Conservation (phyloP, 2,329 filamentous ascomycete genomes). For the Xylaria sp. region DNA sequence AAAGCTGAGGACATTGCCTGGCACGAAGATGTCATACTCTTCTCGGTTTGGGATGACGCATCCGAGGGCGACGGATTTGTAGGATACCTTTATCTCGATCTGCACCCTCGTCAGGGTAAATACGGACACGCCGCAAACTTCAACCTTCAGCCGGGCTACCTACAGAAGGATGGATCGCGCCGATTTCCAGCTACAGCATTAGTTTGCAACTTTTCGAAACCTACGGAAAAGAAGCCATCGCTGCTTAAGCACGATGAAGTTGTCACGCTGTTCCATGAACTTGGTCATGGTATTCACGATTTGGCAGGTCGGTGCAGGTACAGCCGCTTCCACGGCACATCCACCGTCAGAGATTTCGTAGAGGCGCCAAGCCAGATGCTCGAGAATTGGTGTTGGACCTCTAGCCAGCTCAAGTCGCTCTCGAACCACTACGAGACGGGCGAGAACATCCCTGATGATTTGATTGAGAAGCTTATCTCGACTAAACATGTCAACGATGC, state of each 20-base stretch:
- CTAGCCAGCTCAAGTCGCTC: slow-evolving; percentile 71
- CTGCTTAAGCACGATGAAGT: slow-evolving; percentile 86
- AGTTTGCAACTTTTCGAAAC: slow-evolving; percentile 88
- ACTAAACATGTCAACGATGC: slow-evolving; percentile 86
- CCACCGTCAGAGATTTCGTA: slow-evolving; percentile 74
- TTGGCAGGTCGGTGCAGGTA: slow-evolving; percentile 71
- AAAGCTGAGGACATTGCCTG: slow-evolving; percentile 79
- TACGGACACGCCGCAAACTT: slow-evolving; percentile 90
- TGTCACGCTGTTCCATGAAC: slow-evolving; percentile 83
- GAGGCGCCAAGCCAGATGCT: slow-evolving; percentile 79
- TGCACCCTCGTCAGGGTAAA: slow-evolving; percentile 83
- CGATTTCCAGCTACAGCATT: slow-evolving; percentile 82
- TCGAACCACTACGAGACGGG: slow-evolving; percentile 79
- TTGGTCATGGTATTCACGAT: slow-evolving; percentile 78
- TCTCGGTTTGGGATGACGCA: slow-evolving; percentile 84
- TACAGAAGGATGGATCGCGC: slow-evolving; percentile 73
- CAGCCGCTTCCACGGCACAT: slow-evolving; percentile 75
- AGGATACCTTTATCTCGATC: slow-evolving; percentile 84
- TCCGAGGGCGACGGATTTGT: slow-evolving; percentile 77
- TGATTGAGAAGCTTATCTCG: slow-evolving; percentile 78
- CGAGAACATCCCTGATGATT: slow-evolving; percentile 77
- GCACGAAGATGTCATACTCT: slow-evolving; percentile 86
- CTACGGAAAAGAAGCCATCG: slow-evolving; percentile 78
- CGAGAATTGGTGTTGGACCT: slow-evolving; percentile 81
- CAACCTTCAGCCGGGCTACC: slow-evolving; percentile 78